Percentiles rank a stretch among this genome's conserved stretches.
Conservation (phyloP, 2,329 filamentous ascomycete species). For the Phaeosphaeriaceae sp. region DNA sequence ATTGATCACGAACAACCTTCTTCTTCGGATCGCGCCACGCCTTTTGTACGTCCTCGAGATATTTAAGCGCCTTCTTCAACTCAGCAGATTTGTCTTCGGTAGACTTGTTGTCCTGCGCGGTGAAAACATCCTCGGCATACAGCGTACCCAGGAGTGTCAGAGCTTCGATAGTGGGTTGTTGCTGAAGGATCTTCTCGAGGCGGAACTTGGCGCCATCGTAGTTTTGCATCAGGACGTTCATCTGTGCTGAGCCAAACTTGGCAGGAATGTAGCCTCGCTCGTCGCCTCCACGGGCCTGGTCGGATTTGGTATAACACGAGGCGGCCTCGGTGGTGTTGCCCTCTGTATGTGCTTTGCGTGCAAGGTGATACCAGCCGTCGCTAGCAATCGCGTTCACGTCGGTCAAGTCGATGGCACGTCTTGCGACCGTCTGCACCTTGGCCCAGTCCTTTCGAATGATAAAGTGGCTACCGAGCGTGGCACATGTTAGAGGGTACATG, state of each 20-base stretch:
- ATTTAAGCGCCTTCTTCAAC: slow-evolving; percentile 82
- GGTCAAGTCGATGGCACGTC: slow-evolving; percentile 93
- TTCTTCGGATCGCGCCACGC: slow-evolving; percentile 95
- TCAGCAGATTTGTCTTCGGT: slow-evolving; percentile 90
- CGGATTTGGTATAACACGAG: slow-evolving; percentile 88
- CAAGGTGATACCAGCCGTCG: slow-evolving; percentile 96
- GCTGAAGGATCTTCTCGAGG: slow-evolving; percentile 91
- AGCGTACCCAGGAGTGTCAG: slow-evolving; percentile 91
- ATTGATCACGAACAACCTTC: slow-evolving; percentile 79
- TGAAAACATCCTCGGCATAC: slow-evolving; percentile 93
- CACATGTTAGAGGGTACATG: slow-evolving; percentile 86
- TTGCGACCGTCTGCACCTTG: slow-evolving; percentile 85
- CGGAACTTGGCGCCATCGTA: slow-evolving; percentile 91
- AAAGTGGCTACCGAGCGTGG: slow-evolving; percentile 91
- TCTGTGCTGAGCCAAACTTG: slow-evolving; percentile 91
- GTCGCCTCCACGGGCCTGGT: slow-evolving; percentile 89
- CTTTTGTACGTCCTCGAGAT: slow-evolving; percentile 83
- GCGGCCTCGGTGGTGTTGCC: slow-evolving; percentile 77
- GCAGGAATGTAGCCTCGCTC: slow-evolving; percentile 91
- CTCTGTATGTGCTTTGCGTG: slow-evolving; percentile 86
- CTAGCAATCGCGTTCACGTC: slow-evolving; percentile 96
- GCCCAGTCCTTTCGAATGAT: slow-evolving; percentile 79
- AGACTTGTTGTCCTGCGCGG: slow-evolving; percentile 72
- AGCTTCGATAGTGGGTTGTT: slow-evolving; percentile 82
- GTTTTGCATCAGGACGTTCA: slow-evolving; percentile 84